A percentile compares a stretch with the other conserved stretches of the same genome.
Conservation (phyloP, 2,329 filamentous ascomycete genomes). For the Aureobasidium namibiae region DNA sequence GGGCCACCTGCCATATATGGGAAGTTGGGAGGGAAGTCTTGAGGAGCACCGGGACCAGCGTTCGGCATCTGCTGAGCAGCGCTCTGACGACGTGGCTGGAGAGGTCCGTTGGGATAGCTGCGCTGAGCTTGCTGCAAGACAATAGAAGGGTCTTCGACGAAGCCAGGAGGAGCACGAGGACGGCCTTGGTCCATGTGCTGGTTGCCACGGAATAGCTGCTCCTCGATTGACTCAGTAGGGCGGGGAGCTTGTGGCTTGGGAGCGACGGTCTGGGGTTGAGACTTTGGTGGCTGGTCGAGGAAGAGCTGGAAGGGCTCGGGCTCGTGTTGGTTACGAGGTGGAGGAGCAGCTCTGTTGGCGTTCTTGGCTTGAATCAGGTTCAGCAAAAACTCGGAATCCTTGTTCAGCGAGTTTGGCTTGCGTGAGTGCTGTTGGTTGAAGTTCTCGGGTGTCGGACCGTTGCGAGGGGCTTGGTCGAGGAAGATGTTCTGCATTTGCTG, state of each 20-base stretch:
- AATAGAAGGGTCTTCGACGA: conserved; percentile 25
- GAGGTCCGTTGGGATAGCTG: conserved; percentile 20
- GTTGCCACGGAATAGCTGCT: conserved; percentile 22
- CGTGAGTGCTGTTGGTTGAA: conserved; percentile 29
- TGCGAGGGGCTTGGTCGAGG: conserved; percentile 12
- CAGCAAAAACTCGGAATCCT: conserved; percentile 75
- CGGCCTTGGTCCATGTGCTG: conserved; percentile 14
- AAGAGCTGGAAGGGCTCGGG: conserved; percentile 28
- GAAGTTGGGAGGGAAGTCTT: conserved; percentile 12
- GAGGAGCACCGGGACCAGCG: conserved; percentile 2
- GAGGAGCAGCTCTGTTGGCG: conserved; percentile 29
- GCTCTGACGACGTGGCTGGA: conserved; percentile 20
- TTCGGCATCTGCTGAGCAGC: conserved; percentile 10
- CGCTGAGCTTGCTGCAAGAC: conserved; percentile 24
- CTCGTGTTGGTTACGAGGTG: conserved; percentile 23
- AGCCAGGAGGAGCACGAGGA: conserved; percentile 25
- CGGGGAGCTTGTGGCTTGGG: conserved; percentile 27
- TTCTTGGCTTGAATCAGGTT: conserved; percentile 60
- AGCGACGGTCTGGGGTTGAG: conserved; percentile 23
- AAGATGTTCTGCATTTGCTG: conserved; percentile 9
- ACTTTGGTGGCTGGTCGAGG: conserved; percentile 23
- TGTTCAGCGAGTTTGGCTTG: conserved; percentile 38
- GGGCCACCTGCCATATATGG: not conserved
- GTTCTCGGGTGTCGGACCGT: conserved; percentile 9
- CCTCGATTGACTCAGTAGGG: conserved; percentile 27